These are phyloP conservation scores for Pseudogymnoascus sp. DNA, from an alignment of 2,329 filamentous ascomycete species.

Conservation along the genomic window DNA sequence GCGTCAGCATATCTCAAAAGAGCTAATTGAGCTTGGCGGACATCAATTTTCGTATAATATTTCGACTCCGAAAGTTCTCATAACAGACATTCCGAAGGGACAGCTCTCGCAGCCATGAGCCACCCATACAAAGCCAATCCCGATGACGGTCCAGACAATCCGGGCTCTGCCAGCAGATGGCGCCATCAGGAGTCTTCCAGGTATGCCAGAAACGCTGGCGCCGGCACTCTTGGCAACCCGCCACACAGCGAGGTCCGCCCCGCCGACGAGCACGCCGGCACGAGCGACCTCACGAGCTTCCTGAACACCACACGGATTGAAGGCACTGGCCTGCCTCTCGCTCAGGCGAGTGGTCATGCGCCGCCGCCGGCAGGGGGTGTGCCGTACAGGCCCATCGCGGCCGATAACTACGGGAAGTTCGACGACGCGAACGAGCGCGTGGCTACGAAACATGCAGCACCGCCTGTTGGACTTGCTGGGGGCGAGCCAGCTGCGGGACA, in stretches of 20 bases:
- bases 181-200: constrained; percentile 55
- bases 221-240: constrained; percentile 22
- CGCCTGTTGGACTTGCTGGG: background rate
- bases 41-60: background rate
- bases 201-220: constrained; percentile 41
- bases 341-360: background rate
- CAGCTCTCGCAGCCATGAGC: constrained; percentile 22
- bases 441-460: background rate
- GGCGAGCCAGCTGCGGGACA: background rate
- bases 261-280: constrained; percentile 35
- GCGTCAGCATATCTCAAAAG: background rate
- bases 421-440: background rate
- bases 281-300: constrained; percentile 47
- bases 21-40: background rate
- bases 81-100: constrained; percentile 21
- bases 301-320: constrained; percentile 46
- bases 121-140: constrained; percentile 19
- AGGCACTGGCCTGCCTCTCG: background rate
- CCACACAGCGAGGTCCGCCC: constrained; percentile 23
- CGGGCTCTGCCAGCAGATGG: constrained; percentile 52
- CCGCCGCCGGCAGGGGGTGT: constrained; percentile 18
- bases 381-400: constrained; percentile 41
- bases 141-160: constrained; percentile 36
- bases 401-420: constrained; percentile 16
- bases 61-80: background rate